Base-by-base conservation (phyloP, 2,329 filamentous ascomycete species). In the Rachicladosporium sp. region DNA sequence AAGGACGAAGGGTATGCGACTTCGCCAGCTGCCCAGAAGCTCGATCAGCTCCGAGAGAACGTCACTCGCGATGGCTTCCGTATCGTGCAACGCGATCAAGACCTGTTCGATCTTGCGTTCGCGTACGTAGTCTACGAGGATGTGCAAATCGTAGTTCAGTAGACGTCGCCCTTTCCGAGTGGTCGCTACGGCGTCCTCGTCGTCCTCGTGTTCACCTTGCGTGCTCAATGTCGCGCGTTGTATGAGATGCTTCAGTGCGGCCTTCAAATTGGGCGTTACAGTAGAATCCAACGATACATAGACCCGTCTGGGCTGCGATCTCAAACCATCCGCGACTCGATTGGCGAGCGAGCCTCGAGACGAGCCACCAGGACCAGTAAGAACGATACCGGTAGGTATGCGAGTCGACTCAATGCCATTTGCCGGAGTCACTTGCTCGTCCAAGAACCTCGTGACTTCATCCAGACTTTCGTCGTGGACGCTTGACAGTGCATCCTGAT, bases 111-210 rank as follows among this genome's bases (percentile, higher is more conserved):
- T 70, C 15, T 61, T 57, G 31, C 71, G 69, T 6, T 67, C 63
- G 43, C 67, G 68, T 10, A 78, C 66, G 57, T 73, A 78, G 19
- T 73, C 69, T 44, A 78, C 64, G 23, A 91, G 60, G 15, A 81
- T 76, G 50, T 83, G 79, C 10, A 91, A 68, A 52, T 91, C 85
- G 55, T 89, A 91, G 50, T 84, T 80, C 2, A 89, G 69, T 43
- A 82, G 73, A 56, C 74, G 78, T 29, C 73, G 72, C 1, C 74
- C 76, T 69, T 79, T 57, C 36, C 43, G 21, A 34, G 50, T 10
- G 3, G 53, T 50, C 19, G 60, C 58, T 10, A 59, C 56, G 6
- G 74, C 58, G 10, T 70, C 73, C 2, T 79, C 76, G 3, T 76
- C 75, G 15, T 76, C 72, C 3, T 67, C 62, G 10, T 58, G 51